Evolutionary conservation across 2,329 filamentous ascomycete species (phyloP), one percentile per base, ranked within the genome.

Genomic region (Claviceps paspali): DNA sequence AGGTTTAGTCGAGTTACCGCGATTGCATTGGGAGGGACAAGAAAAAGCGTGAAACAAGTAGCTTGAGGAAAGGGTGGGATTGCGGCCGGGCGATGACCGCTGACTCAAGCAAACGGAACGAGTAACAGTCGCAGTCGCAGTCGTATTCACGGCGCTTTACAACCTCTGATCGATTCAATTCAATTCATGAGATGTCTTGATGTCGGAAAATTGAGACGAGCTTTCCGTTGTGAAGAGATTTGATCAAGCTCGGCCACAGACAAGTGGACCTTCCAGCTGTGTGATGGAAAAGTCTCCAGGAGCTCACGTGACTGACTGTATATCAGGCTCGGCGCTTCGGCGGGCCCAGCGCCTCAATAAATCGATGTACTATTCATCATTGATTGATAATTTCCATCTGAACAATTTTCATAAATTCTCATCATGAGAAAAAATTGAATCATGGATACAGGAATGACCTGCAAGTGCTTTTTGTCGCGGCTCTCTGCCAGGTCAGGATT

Each of bases 201-300:
- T 23, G n/a, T n/a, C n/a, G n/a, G n/a, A n/a, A n/a, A n/a, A n/a
- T n/a, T n/a, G n/a, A n/a, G n/a, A 29, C 17, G 11, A 38, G 38
- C 26, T 33, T 40, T 41, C 36, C 18, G 29, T 17, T 38, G 39
- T 43, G 45, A 47, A 45, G 44, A 47, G 44, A 47, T 49, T 48
- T 41, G 46, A 46, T 39, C 41, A 42, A 44, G 39, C 41, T 24
- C 29, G 28, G 36, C 15, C 17, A 35, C 36, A 26, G 34, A 46
- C 46, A 45, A 47, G 45, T 45, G 46, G 46, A 35, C 11, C 33
- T 5, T 21, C n/a, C n/a, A n/a, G n/a, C 35, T 3, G n/a, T n/a
- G 8, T 26, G 18, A 9, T 17, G 24, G n/a, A 33, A 29, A 29
- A 28, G 34, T 33, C 15, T 7, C 11, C n/a, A 2, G 15, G 7